These are phyloP conservation scores for Cotoneaster glaucophyllus DNA, from an alignment of 306 rosid species.

Conservation along the genomic window DNA sequence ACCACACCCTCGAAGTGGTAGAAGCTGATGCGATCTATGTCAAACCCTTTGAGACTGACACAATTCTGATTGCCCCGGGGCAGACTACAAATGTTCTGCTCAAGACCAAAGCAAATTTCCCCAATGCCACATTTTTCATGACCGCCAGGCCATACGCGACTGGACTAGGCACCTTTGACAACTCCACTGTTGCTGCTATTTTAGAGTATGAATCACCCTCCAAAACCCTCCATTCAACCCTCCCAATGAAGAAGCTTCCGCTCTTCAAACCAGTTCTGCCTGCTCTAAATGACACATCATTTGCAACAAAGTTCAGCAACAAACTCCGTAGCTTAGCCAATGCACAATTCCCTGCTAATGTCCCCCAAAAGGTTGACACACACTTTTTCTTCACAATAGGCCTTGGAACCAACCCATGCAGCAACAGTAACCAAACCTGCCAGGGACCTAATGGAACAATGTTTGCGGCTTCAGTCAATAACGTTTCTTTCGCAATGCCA, in stretches of 20 bases:
- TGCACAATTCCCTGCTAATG: slow-evolving; percentile 48
- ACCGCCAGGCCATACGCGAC: slow-evolving; percentile 49
- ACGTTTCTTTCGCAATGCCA: slow-evolving; percentile 47
- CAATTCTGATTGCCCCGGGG: slow-evolving; percentile 51
- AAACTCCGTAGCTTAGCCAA: slow-evolving; percentile 46
- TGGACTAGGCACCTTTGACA: slow-evolving; percentile 61
- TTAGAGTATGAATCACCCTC: slow-evolving; percentile 39
- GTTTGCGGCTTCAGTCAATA: slow-evolving; percentile 65
- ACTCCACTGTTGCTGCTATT: slow-evolving; percentile 56
- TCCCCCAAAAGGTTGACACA: slow-evolving; percentile 51
- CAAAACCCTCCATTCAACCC: slow-evolving; percentile 5
- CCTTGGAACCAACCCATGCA: slow-evolving; percentile 55
- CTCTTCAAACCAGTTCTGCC: slow-evolving; percentile 47
- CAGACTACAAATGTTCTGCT: slow-evolving; percentile 67
- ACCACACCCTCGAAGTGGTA: slow-evolving; percentile 51
- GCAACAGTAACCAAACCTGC: slow-evolving; percentile 34
- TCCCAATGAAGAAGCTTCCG: slow-evolving; percentile 26
- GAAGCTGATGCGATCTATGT: slow-evolving; percentile 57
- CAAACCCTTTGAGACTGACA: slow-evolving; percentile 45
- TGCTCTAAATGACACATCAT: slow-evolving; percentile 51
- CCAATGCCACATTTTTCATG: slow-evolving; percentile 59
- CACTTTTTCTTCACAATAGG: slow-evolving; percentile 57
- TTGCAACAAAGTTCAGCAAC: slow-evolving; percentile 36
- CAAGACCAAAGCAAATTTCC: slow-evolving; percentile 39
- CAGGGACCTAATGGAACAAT: slow-evolving; percentile 68